These are phyloP conservation scores for Phytophthora palmivora DNA, from an alignment of 352 stramenopile genomes.

Conservation along the genomic window DNA sequence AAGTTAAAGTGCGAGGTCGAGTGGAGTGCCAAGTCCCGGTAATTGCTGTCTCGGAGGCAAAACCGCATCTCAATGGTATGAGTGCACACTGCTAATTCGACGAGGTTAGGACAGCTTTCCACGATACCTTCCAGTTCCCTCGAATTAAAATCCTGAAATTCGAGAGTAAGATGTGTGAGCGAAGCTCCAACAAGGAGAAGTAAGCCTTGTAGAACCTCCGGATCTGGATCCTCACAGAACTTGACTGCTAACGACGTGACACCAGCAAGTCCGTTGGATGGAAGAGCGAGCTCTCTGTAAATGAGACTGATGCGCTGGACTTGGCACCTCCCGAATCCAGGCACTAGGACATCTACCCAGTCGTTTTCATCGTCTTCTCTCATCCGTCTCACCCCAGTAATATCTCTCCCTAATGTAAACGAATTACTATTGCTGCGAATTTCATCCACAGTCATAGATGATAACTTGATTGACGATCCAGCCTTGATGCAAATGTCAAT, in stretches of 20 bases:
- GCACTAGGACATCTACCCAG: constrained; percentile 20
- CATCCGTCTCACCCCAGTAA: constrained; percentile 19
- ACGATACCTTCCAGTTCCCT: constrained; percentile 30
- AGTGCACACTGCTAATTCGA: constrained; percentile 31
- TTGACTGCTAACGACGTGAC: constrained; percentile 28
- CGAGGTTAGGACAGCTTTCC: constrained; percentile 27
- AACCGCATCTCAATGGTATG: constrained; percentile 29
- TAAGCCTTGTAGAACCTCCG: constrained; percentile 22
- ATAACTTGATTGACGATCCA: constrained; percentile 2
- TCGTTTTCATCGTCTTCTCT: not conserved
- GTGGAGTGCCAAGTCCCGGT: constrained; percentile 24
- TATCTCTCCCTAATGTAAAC: constrained; percentile 24
- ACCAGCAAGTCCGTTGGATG: constrained; percentile 25
- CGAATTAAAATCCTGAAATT: constrained; percentile 26
- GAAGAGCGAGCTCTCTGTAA: constrained; percentile 16
- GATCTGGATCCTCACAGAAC: constrained; percentile 31
- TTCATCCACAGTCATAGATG: constrained; percentile 19
- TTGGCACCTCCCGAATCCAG: constrained; percentile 32
- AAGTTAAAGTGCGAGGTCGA: constrained; percentile 10
- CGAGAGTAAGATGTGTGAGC: constrained; percentile 25
- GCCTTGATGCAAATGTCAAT: constrained; percentile 25
- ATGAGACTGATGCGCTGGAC: constrained; percentile 11
- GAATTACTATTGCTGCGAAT: not conserved
- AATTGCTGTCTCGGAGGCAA: constrained; percentile 25
- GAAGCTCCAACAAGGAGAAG: constrained; percentile 31